phyloP scores from a whole-genome alignment of 2,329 filamentous ascomycete genomes.

The Xylaria sp. region DNA sequence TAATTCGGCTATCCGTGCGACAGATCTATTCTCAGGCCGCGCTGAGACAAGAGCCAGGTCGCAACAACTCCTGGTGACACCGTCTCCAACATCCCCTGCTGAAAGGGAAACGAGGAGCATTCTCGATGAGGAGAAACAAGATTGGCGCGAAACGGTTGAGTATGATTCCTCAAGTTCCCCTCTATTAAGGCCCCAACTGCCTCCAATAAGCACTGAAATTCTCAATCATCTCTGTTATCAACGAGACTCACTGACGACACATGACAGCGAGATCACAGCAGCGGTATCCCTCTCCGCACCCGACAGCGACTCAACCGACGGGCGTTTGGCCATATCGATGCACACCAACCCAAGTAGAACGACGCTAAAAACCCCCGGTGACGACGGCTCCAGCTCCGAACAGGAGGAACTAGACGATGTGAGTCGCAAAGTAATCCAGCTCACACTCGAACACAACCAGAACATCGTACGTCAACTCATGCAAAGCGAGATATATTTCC shows the following conservation, averaged over 20 bases:
- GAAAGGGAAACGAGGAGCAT: constrained; percentile 32
- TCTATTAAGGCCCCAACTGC: neutral
- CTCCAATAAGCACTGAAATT: neutral
- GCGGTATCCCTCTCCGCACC: constrained; percentile 41
- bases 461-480: constrained; percentile 41
- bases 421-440: constrained; percentile 40
- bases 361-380: constrained; percentile 32
- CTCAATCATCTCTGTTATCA: neutral
- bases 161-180: constrained; percentile 3
- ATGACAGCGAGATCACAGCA: constrained; percentile 13
- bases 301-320: constrained; percentile 17
- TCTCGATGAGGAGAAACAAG: constrained; percentile 41
- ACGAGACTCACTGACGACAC: neutral
- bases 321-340: constrained; percentile 12
- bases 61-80: neutral
- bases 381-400: constrained; percentile 43
- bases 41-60: neutral
- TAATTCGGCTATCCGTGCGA: constrained; percentile 40
- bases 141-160: constrained; percentile 46
- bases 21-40: constrained; percentile 35
- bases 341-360: constrained; percentile 29
- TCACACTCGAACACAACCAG: constrained; percentile 43
- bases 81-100: neutral
- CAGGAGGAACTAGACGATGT: constrained; percentile 37
- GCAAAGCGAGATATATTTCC: constrained; percentile 40